Evolutionary conservation across 2,329 filamentous ascomycete species (phyloP).

Genomic region (Claviceps africana): DNA sequence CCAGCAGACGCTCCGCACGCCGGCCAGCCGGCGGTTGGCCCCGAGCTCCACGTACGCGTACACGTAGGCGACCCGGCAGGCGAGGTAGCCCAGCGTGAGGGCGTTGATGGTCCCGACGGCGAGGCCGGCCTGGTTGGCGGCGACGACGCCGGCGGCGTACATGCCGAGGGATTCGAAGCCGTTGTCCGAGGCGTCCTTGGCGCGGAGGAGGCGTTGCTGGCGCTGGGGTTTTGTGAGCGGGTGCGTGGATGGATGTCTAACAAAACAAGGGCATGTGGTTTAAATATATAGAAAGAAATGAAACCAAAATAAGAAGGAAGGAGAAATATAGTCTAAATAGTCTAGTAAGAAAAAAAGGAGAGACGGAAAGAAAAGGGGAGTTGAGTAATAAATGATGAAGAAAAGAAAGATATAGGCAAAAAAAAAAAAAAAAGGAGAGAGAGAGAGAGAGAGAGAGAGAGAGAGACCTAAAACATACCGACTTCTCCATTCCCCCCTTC

Average conservation of each 20-base stretch:
- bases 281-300: too few species aligned
- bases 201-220: slow-evolving; percentile 40
- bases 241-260: too few species aligned
- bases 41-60: slow-evolving; percentile 29
- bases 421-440: background rate
- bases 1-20: slow-evolving; percentile 26
- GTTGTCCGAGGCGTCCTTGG: slow-evolving; percentile 34
- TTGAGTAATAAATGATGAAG: background rate
- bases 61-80: slow-evolving; percentile 26
- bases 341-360: too few species aligned
- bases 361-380: background rate
- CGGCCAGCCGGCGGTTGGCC: slow-evolving; percentile 23
- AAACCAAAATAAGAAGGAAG: rapidly evolving
- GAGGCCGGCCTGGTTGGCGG: slow-evolving; percentile 31
- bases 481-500: slow-evolving; percentile 20
- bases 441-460: background rate
- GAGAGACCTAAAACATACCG: slow-evolving; percentile 8
- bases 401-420: background rate
- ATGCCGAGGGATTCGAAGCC: slow-evolving; percentile 30
- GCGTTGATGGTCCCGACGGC: slow-evolving; percentile 23
- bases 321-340: too few species aligned
- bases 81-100: slow-evolving; percentile 26
- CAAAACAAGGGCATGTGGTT: too few species aligned
- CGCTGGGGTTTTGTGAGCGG: too few species aligned
- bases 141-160: slow-evolving; percentile 28